phyloP scores from a whole-genome alignment of 805 yeast species.

The Clavispora vitiphila region DNA sequence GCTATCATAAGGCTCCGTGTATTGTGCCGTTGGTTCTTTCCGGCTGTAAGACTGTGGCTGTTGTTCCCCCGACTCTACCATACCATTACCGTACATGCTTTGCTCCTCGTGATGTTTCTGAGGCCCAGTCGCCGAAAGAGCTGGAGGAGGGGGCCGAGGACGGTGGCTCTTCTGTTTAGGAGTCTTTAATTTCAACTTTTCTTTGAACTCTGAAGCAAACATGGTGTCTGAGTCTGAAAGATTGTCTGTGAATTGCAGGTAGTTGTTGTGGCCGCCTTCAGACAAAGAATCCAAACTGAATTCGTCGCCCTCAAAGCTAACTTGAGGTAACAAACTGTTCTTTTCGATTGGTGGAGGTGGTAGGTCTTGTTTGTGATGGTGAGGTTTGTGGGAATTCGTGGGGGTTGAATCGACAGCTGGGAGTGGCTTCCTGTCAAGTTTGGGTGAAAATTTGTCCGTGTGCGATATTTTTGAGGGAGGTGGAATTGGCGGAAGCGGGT shows the following conservation, averaged over 20 bases:
- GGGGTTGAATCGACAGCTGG: neutral
- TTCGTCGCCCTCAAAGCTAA: constrained; percentile 5
- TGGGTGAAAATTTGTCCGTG: neutral
- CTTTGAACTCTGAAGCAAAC: constrained; percentile 4
- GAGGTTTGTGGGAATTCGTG: neutral
- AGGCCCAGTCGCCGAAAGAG: too few relatives aligned
- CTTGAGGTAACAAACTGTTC: constrained; percentile 8
- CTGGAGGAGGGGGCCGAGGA: too few relatives aligned
- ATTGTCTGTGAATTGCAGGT: neutral
- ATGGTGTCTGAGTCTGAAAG: constrained; percentile 1
- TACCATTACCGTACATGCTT: too few relatives aligned
- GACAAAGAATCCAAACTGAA: constrained; percentile 5
- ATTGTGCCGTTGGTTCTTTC: neutral
- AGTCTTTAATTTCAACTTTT: constrained; percentile 2
- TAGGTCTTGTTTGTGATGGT: constrained; percentile 11
- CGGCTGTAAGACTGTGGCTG: neutral
- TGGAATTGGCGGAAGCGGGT: constrained; percentile 12
- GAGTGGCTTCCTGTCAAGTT: neutral
- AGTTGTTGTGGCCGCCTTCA: neutral
- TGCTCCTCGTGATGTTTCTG: too few relatives aligned
- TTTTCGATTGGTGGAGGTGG: constrained; percentile 15
- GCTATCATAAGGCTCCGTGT: constrained; percentile 23
- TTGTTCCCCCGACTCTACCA: neutral
- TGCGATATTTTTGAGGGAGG: neutral
- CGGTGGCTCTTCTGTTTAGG: constrained; percentile 5